Percentiles rank a stretch among this genome's conserved stretches.
These are phyloP conservation scores for Dendrobium officinale DNA, from an alignment of 106 monocot species.

Conservation along the genomic window DNA sequence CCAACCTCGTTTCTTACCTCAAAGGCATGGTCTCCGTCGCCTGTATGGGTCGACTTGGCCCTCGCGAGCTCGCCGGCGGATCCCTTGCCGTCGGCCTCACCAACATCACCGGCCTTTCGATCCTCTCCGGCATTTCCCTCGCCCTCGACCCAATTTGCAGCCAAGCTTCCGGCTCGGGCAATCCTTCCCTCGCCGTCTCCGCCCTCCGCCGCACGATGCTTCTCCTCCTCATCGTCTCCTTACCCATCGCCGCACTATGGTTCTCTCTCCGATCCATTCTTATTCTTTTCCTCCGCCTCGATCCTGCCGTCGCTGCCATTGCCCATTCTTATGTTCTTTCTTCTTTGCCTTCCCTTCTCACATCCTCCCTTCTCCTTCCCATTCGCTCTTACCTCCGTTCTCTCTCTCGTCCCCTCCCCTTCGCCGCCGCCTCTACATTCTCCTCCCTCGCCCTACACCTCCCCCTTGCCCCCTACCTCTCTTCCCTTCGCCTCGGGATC, in stretches of 20 bases:
- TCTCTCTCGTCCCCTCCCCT: slow-evolving; percentile 12
- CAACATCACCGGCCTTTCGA: slow-evolving; percentile 74
- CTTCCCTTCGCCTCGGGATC: slow-evolving; percentile 20
- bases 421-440: slow-evolving; percentile 20
- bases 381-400: slow-evolving; percentile 33
- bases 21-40: slow-evolving; percentile 46
- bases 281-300: slow-evolving; percentile 20
- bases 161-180: slow-evolving; percentile 51
- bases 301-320: slow-evolving; percentile 25
- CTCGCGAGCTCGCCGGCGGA: slow-evolving; percentile 25
- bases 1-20: slow-evolving; percentile 43
- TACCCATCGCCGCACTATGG: slow-evolving; percentile 39
- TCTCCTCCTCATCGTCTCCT: slow-evolving; percentile 22
- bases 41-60: slow-evolving; percentile 41
- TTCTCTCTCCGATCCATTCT: slow-evolving; percentile 19
- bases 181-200: slow-evolving; percentile 11
- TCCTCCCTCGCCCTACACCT: slow-evolving; percentile 31
- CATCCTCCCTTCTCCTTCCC: slow-evolving; percentile 39
- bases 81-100: slow-evolving; percentile 61
- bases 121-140: slow-evolving; percentile 49
- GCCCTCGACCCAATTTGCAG: slow-evolving; percentile 57
- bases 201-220: slow-evolving; percentile 24
- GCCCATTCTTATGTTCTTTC: slow-evolving; percentile 33
- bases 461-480: slow-evolving; percentile 27
- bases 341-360: slow-evolving; percentile 40